phyloP scores from a whole-genome alignment of 331 rosid genomes.

The Rosa hybrid region DNA sequence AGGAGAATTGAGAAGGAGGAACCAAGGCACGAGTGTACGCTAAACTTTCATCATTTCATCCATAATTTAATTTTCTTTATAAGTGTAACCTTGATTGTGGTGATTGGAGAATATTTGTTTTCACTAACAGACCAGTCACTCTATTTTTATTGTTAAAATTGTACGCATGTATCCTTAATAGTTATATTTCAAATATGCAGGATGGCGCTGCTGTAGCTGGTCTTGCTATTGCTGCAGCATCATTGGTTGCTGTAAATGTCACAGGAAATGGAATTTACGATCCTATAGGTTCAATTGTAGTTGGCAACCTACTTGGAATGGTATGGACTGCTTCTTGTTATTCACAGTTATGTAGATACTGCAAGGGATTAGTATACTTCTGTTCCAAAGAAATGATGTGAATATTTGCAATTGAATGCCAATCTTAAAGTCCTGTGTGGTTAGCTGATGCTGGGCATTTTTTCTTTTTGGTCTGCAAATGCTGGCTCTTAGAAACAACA shows the following conservation, averaged over 20 bases:
- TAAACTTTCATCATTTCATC: not conserved
- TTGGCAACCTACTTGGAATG: slow-evolving; percentile 98
- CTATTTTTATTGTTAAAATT: not conserved
- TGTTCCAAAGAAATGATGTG: slow-evolving; percentile 18
- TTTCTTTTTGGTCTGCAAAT: not conserved
- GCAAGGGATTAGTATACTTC: not conserved
- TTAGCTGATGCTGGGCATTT: not conserved
- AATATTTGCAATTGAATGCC: not conserved
- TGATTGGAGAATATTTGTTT: not conserved
- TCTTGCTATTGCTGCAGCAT: slow-evolving; percentile 90
- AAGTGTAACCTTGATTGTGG: not conserved
- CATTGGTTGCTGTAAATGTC: slow-evolving; percentile 73
- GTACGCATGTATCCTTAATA: slow-evolving; percentile 3
- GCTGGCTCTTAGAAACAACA: not conserved
- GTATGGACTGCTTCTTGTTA: slow-evolving; percentile 38
- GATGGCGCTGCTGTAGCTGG: slow-evolving; percentile 98
- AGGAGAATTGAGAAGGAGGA: not conserved
- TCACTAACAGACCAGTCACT: not conserved
- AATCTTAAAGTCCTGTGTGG: not conserved
- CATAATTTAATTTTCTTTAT: not conserved
- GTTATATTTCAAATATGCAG: slow-evolving; percentile 53
- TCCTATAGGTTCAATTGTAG: slow-evolving; percentile 88
- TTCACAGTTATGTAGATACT: not conserved
- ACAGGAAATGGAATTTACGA: slow-evolving; percentile 97
- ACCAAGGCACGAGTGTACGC: not conserved